Conservation (phyloP, 192 early-diverging fungal genomes). For the Backusella macrospora region DNA sequence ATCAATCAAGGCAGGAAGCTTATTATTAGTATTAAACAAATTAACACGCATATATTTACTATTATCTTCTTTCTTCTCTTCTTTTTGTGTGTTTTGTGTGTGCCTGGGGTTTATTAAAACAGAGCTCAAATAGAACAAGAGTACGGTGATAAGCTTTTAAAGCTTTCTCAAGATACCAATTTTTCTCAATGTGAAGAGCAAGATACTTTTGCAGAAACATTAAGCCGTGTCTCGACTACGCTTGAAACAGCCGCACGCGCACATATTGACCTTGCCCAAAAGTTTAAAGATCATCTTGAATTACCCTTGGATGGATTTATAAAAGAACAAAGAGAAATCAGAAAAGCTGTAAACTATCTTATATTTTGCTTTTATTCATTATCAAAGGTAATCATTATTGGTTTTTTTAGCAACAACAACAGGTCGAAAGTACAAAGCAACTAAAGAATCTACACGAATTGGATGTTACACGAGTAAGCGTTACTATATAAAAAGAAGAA, state of each 20-base stretch:
- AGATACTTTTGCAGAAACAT: constrained; percentile 59
- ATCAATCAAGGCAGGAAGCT: constrained; percentile 50
- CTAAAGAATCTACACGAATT: constrained; percentile 21
- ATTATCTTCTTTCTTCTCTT: background rate
- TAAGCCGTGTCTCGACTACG: constrained; percentile 59
- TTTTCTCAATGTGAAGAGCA: constrained; percentile 22
- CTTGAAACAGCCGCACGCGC: constrained; percentile 66
- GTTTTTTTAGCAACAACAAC: constrained; percentile 16
- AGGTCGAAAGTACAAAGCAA: constrained; percentile 24
- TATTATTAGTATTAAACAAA: too few relatives aligned
- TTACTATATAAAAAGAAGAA: constrained; percentile 1
- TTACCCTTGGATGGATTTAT: constrained; percentile 61
- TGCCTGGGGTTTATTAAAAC: background rate
- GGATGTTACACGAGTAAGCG: constrained; percentile 29
- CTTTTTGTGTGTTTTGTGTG: background rate
- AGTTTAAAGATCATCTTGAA: constrained; percentile 68
- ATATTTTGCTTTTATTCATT: background rate
- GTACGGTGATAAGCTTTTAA: constrained; percentile 67
- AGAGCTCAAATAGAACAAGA: constrained; percentile 75
- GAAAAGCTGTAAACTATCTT: constrained; percentile 47
- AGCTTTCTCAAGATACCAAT: constrained; percentile 28
- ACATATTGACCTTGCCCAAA: constrained; percentile 67
- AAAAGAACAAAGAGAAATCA: constrained; percentile 59
- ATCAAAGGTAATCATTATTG: background rate
- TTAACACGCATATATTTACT: background rate